Evolutionary conservation across 2,329 filamentous ascomycete genomes (phyloP).

Genomic region (Cladosporium sp.): DNA sequence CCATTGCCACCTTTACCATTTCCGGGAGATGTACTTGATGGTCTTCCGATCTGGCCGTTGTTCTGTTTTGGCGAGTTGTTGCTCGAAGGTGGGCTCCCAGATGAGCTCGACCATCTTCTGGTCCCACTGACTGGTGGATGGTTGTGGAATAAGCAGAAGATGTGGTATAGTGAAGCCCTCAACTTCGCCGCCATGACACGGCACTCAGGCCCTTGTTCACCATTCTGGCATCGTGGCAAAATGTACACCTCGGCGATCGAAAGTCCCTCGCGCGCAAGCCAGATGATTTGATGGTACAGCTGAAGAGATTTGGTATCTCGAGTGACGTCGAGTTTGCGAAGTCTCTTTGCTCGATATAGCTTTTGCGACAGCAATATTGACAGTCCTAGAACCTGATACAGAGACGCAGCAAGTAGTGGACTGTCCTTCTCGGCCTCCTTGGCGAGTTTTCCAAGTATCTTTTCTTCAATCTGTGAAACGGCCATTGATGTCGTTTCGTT

Average conservation of each 20-base stretch:
- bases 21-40: slow-evolving; percentile 19
- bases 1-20: slow-evolving; percentile 22
- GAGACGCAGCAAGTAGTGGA: slow-evolving; percentile 70
- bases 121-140: slow-evolving; percentile 65
- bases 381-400: slow-evolving; percentile 87
- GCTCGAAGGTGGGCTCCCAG: slow-evolving; percentile 23
- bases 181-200: slow-evolving; percentile 89
- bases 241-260: slow-evolving; percentile 82
- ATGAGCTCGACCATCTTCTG: slow-evolving; percentile 33
- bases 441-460: slow-evolving; percentile 87
- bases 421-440: slow-evolving; percentile 73
- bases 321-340: slow-evolving; percentile 75
- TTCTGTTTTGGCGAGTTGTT: slow-evolving; percentile 17
- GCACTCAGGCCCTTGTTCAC: slow-evolving; percentile 68
- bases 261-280: slow-evolving; percentile 88
- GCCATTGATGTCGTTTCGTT: slow-evolving; percentile 60
- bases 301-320: slow-evolving; percentile 73
- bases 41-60: slow-evolving; percentile 15
- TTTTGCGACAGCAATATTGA: slow-evolving; percentile 83
- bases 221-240: slow-evolving; percentile 66
- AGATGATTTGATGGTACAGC: slow-evolving; percentile 86
- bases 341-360: slow-evolving; percentile 74
- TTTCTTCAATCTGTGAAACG: slow-evolving; percentile 94
- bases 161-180: slow-evolving; percentile 89
- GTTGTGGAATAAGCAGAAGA: slow-evolving; percentile 95